Base-by-base conservation (phyloP, 2,329 filamentous ascomycete genomes). In the Apiospora saccharicola region DNA sequence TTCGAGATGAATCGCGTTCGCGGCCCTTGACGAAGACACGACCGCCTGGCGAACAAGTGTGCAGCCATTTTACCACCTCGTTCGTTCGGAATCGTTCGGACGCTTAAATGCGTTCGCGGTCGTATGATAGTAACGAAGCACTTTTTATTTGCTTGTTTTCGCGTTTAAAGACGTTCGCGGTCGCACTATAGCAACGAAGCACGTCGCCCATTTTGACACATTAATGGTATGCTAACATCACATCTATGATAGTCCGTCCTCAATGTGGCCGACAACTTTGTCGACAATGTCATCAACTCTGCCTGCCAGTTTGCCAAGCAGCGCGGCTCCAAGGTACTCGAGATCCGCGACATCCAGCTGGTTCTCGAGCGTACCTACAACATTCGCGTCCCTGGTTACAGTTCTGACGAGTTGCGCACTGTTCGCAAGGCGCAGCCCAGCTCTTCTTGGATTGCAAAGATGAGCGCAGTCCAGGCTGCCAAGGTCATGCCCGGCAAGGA, bases 271-370 rank as follows among this genome's bases (percentile, higher is more conserved):
- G 96, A 99, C 80, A 94, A 96, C 74, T 99, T 99, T 79, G 92
- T 99, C 73, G 96, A 99, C 82, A 94, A 93, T 76, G 93, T 99
- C 53, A 90, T 98, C 68, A 91, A 94, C 78, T 89, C 91, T 19
- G 95, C 96, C 22, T 98, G 96, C 85, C 92, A 93, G 78, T 92
- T 98, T 73, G 94, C 96, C 76, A 98, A 98, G 85, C 91, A 98
- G 75, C 94, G 96, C 70, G 94, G 95, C 8, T 96, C 94, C 53
- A 94, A 96, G 77, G 92, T 94, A 0, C 90, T 99, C 30, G 96
- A 99, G 82, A 94, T 95, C 72, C 92, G 94, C 74, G 94, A 96
- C 79, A 90, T 96, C 73, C 94, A 96, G 81, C 90, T 96, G 44
- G 91, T 95, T 8, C 89, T 96, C 2, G 94, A 96, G 83, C 91